phyloP scores from a whole-genome alignment of 176 grass and related monocot genomes.

The Oryza glaberrima region DNA sequence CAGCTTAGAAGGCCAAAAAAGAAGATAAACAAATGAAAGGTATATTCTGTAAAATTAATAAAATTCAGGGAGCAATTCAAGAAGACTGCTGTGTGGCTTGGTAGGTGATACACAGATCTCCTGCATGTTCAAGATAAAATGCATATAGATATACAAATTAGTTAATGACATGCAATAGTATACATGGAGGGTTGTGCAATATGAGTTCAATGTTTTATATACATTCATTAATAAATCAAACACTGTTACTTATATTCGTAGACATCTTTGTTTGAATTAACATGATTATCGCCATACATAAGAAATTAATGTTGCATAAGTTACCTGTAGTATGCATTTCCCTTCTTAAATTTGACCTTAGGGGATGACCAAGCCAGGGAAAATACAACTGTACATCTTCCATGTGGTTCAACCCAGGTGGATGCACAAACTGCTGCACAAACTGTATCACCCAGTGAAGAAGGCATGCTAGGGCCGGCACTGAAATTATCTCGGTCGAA shows the following conservation, averaged over 20 bases:
- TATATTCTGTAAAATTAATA: background rate
- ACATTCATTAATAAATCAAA: constrained; percentile 10
- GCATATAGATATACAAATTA: constrained; percentile 9
- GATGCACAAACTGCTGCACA: constrained; percentile 94
- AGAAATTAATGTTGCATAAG: constrained; percentile 7
- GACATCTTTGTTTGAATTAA: constrained; percentile 6
- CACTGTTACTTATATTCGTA: constrained; percentile 4
- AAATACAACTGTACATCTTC: constrained; percentile 84
- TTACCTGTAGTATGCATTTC: constrained; percentile 82
- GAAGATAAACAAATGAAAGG: background rate
- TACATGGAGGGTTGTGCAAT: background rate
- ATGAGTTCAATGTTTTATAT: background rate
- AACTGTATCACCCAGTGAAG: constrained; percentile 68
- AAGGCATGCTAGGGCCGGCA: constrained; percentile 67
- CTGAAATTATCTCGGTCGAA: constrained; percentile 86
- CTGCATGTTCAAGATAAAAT: no score
- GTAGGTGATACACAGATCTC: background rate
- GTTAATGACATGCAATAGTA: background rate
- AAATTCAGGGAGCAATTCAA: background rate
- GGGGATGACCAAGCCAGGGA: constrained; percentile 88
- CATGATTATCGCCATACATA: constrained; percentile 25
- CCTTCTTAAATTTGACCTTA: constrained; percentile 93
- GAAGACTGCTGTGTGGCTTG: background rate
- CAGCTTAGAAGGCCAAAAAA: background rate
- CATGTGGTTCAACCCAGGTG: constrained; percentile 94